These are phyloP conservation scores for Gigaspora rosea DNA, from an alignment of 192 early-diverging fungal species.

Conservation along the genomic window DNA sequence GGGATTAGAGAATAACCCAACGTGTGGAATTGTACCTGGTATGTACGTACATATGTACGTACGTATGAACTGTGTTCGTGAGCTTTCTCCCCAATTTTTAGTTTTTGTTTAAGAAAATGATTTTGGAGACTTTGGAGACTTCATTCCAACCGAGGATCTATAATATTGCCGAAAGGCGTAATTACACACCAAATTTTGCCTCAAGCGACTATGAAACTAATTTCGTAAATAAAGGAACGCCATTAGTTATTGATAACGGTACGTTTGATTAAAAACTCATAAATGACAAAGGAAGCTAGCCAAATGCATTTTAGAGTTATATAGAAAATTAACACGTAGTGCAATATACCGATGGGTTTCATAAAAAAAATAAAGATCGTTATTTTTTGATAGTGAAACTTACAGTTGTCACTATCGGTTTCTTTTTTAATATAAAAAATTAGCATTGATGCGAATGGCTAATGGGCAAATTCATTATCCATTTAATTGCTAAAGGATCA, in stretches of 20 bases:
- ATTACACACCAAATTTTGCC: constrained; percentile 37
- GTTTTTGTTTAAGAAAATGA: too few species aligned
- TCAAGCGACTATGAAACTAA: constrained; percentile 40
- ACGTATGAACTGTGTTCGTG: too few species aligned
- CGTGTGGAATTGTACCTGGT: too few species aligned
- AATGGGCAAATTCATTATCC: background rate
- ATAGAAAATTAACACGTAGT: background rate
- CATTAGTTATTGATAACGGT: constrained; percentile 50
- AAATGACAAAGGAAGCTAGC: background rate
- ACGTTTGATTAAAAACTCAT: background rate
- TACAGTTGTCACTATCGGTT: too few species aligned
- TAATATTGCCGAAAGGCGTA: constrained; percentile 21
- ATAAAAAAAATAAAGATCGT: too few species aligned
- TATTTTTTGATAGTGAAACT: too few species aligned
- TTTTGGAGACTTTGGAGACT: too few species aligned
- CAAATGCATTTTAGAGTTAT: background rate
- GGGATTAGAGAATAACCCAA: too few species aligned
- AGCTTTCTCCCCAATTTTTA: too few species aligned
- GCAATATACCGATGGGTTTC: too few species aligned
- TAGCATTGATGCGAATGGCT: background rate
- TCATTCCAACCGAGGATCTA: constrained; percentile 7
- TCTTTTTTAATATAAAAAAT: background rate
- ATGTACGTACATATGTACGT: too few species aligned
- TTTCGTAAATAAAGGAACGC: constrained; percentile 35
- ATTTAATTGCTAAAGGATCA: constrained; percentile 52